Base-by-base conservation (phyloP, 2,329 filamentous ascomycete species). In the Capronia epimyces region DNA sequence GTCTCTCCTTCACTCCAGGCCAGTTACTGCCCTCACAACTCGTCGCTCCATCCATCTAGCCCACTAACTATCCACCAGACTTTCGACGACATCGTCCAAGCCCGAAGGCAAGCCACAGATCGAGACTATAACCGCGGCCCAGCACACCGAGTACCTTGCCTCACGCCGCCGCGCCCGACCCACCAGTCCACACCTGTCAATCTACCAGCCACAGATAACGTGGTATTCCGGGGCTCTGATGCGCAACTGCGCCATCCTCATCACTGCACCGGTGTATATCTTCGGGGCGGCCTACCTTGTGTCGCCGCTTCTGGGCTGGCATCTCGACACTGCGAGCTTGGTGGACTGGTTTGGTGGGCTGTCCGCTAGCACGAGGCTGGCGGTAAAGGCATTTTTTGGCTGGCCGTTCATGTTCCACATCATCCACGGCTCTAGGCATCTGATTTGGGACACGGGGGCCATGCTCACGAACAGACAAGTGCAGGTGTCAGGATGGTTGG, bases 161-260 rank as follows among this genome's bases (percentile, higher is more conserved):
- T 75, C 82, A 65, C 90, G 95, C 76, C 89, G 90, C 63, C 78
- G 84, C 49, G 72, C 77, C 64, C 89, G 90, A 46, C 90, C 90
- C 66, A 77, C 95, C 63, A 79, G 87, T 44, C 90, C 90, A 48
- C 89, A 96, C 67, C 80, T 96, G 57, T 68, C 73, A 65, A 89
- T 94, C 79, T 96, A 95, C 82, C 79, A 82, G 69, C 80, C 85
- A 53, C 82, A 87, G 70, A 87, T 95, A 72, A 93, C 87, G 63
- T 95, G 84, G 84, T 83, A 87, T 69, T 77, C 78, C 60, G 83
- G 83, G 62, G 82, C 76, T 49, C 78, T 87, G 72, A 87, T 89
- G 75, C 89, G 90, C 65, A 82, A 95, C 73, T 90, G 87, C 13
- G 89, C 87, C 64, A 72, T 78, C 66, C 69, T 78, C 53, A 78